phyloP scores from a whole-genome alignment of 257 asterid species.

The Paulownia fortunei region DNA sequence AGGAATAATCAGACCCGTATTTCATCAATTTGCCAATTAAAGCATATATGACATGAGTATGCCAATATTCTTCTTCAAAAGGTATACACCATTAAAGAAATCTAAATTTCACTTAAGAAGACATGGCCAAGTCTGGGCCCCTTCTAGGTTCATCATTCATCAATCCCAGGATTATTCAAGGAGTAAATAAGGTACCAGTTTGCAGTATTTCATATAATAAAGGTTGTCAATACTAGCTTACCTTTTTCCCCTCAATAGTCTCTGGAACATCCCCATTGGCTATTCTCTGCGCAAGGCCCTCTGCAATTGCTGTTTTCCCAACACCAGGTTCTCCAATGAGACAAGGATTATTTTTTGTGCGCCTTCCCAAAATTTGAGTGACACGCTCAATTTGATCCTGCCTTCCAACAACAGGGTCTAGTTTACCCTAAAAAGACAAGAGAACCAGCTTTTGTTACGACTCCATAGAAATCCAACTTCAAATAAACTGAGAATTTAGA shows the following conservation, averaged over 20 bases:
- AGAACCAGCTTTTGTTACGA: not conserved
- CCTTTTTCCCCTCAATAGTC: constrained; percentile 98
- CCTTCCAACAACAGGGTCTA: constrained; percentile 98
- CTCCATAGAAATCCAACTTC: not conserved
- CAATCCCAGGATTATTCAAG: too few relatives aligned
- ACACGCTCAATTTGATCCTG: constrained; percentile 95
- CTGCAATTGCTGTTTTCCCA: constrained; percentile 99
- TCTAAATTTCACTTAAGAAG: not conserved
- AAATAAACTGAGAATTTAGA: constrained; percentile 1
- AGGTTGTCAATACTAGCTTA: constrained; percentile 30
- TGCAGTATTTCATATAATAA: not conserved
- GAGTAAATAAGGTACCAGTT: too few relatives aligned
- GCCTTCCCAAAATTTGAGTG: constrained; percentile 94
- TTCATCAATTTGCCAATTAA: not conserved
- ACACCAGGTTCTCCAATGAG: constrained; percentile 99
- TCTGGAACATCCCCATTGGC: constrained; percentile 97
- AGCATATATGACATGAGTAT: not conserved
- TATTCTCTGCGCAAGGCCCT: constrained; percentile 97
- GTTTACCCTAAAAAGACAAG: constrained; percentile 71
- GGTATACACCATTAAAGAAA: constrained; percentile 7
- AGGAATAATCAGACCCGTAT: not conserved
- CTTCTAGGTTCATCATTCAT: constrained; percentile 5
- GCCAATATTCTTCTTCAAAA: not conserved
- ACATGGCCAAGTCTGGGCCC: not conserved
- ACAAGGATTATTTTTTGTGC: constrained; percentile 97